A percentile compares a stretch with the other conserved stretches of the same genome.
These are phyloP conservation scores for Tuber indicum DNA, from an alignment of 495 filamentous ascomycete genomes.

Conservation along the genomic window DNA sequence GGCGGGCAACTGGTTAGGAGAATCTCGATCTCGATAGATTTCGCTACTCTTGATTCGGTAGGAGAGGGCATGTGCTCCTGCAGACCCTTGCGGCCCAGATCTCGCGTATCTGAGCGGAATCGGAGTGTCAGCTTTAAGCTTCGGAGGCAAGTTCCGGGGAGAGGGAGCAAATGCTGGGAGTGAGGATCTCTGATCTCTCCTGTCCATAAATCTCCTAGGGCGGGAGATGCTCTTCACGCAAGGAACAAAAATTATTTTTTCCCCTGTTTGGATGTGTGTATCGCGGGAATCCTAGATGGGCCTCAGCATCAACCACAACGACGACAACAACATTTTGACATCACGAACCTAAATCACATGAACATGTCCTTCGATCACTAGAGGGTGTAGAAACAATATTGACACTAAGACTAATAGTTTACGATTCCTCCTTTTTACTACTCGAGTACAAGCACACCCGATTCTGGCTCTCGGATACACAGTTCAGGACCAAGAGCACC, in stretches of 20 bases:
- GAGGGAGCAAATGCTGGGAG: neutral
- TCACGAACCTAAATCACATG: neutral
- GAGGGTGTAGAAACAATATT: neutral
- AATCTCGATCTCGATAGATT: slow-evolving; percentile 4
- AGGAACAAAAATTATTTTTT: neutral
- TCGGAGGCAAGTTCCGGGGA: neutral
- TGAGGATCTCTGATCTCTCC: neutral
- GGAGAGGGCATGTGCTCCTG: neutral
- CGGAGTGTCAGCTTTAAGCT: neutral
- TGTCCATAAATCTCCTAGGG: neutral
- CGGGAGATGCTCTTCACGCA: neutral
- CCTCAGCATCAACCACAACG: neutral
- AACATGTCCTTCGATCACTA: neutral
- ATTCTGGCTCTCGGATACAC: neutral
- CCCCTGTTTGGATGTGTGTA: neutral
- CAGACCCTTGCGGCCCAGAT: neutral
- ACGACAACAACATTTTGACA: neutral
- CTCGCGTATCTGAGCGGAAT: slow-evolving; percentile 2
- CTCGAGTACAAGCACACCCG: neutral
- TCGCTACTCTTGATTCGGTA: neutral
- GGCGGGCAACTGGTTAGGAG: neutral
- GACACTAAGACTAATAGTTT: neutral
- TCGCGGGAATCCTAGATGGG: neutral
- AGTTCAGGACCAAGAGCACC: neutral
- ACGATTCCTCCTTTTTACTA: neutral